Conservation (phyloP, 257 asterid species). For the Handroanthus guayacan region DNA sequence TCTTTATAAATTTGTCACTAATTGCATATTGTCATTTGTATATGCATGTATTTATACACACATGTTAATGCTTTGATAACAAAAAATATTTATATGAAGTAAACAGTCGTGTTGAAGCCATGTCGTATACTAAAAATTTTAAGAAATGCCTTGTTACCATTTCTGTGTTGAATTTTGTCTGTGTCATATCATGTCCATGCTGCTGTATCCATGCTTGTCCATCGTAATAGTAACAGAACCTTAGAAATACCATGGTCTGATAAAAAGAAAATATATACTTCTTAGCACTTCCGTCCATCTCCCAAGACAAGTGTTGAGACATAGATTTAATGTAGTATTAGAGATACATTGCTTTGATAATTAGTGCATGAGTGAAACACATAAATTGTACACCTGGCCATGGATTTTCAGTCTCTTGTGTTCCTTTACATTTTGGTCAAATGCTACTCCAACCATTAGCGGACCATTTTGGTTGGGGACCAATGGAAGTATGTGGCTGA, state of each 20-base stretch:
- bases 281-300: not conserved
- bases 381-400: not conserved
- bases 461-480: slow-evolving; percentile 1
- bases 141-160: too few species aligned
- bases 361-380: not conserved
- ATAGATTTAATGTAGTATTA: not conserved
- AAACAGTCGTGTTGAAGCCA: too few species aligned
- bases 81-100: too few species aligned
- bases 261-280: not conserved
- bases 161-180: too few species aligned
- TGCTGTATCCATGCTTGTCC: too few species aligned
- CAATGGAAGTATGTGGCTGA: slow-evolving; percentile 18
- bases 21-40: too few species aligned
- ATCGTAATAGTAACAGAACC: not conserved
- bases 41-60: too few species aligned
- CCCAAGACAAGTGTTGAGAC: not conserved
- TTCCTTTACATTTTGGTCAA: not conserved
- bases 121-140: too few species aligned
- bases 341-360: not conserved
- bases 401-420: not conserved
- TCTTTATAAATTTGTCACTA: too few species aligned
- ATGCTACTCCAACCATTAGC: slow-evolving; percentile 9
- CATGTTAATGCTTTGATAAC: too few species aligned
- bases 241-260: not conserved
- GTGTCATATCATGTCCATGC: too few species aligned